Evolutionary conservation across 352 stramenopile genomes (phyloP), one percentile per base, ranked within the genome.

Genomic region (Phytophthora pini): DNA sequence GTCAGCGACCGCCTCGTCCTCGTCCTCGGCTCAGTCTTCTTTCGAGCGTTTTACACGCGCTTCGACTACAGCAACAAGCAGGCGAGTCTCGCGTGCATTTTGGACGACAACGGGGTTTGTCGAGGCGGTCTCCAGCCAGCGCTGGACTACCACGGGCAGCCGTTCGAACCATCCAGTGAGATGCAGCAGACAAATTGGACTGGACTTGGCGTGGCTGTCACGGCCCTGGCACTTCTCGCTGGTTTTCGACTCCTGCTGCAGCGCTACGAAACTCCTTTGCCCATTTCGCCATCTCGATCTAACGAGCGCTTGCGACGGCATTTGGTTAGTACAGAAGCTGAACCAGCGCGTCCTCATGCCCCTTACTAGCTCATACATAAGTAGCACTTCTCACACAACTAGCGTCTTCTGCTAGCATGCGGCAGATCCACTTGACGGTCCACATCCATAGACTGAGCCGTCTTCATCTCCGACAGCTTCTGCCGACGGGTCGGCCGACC

Each of bases 1-100:
- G 47, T 73, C 48, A 55, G 27, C n/a, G 39, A 53, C 29, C 27
- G 52, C 4, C 26, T 64, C 11, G 41, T 69, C 24, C 17, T 73
- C 36, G 36, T 76, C n/a, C 53, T 76, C 4, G 57, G 57, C 4
- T 52, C 68, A 12, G 48, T 66, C 11, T 72, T 73, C 50, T 69
- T 66, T 17, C 53, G 63, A 55, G 54, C 53, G 24, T 63, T 54
- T 34, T 70, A 72, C 63, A 17, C 49, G 11, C 54, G 8, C 29
- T 76, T 70, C 32, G 62, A 72, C 20, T 68, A 64, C 32, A 68
- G 32, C 27, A 48, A 57, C 53, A 72, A 69, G 15, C 32, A 58
- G 29, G 45, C 72, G 22, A 22, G 15, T 22, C 11, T 72, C 7
- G 56, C 68, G 11, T 76, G 68, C 43, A 63, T 44, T 11, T 8